Percentiles rank a stretch among this genome's conserved stretches.
phyloP scores from a whole-genome alignment of 257 asterid species.

The Solanum lycopersicoides region DNA sequence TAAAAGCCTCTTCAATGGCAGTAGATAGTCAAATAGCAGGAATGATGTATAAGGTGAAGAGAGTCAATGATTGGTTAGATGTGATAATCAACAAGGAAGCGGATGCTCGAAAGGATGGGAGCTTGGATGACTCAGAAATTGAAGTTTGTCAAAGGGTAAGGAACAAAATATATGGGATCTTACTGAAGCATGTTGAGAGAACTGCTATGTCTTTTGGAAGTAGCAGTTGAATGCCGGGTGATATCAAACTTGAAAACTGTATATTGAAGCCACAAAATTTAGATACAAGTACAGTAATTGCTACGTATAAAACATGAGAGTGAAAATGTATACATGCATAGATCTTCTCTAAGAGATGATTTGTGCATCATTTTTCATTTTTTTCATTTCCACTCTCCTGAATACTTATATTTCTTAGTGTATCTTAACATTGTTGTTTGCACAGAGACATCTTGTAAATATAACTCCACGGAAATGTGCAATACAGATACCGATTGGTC shows the following conservation, averaged over 20 bases:
- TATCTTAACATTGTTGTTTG: neutral
- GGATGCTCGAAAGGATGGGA: neutral
- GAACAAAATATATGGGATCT: slow-evolving; percentile 51
- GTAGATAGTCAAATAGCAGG: slow-evolving; percentile 24
- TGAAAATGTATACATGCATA: neutral
- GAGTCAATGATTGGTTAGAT: slow-evolving; percentile 55
- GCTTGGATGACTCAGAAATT: slow-evolving; percentile 21
- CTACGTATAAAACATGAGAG: neutral
- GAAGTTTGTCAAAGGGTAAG: slow-evolving; percentile 47
- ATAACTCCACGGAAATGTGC: neutral
- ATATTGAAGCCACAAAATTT: neutral
- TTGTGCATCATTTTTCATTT: neutral
- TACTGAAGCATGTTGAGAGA: slow-evolving; percentile 58
- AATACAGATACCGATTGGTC: neutral
- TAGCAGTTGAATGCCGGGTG: neutral
- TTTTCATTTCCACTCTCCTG: neutral
- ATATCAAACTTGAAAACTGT: neutral
- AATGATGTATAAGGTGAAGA: slow-evolving; percentile 54
- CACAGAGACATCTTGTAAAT: neutral
- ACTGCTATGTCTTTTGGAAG: slow-evolving; percentile 37
- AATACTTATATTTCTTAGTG: neutral
- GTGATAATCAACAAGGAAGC: slow-evolving; percentile 28
- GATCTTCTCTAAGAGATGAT: neutral
- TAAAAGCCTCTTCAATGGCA: slow-evolving; percentile 19
- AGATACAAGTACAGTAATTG: neutral